Evolutionary conservation across 2,329 filamentous ascomycete species (phyloP).

Genomic region (Stachybotrys chartarum): DNA sequence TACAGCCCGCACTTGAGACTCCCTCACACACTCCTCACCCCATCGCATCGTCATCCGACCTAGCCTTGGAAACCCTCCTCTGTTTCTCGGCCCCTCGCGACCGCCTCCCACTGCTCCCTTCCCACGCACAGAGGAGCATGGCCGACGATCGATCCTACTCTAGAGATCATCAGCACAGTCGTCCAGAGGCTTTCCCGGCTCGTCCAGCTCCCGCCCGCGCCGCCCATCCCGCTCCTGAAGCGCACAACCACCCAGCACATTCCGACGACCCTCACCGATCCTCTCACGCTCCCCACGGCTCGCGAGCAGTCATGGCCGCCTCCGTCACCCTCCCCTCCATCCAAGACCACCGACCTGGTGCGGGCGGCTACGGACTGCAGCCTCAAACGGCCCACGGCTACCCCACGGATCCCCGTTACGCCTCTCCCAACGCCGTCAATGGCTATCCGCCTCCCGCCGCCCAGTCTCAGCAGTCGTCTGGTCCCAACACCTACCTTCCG

Average conservation of each 20-base stretch:
- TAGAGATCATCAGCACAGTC: background rate
- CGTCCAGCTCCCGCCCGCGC: background rate
- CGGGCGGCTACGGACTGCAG: conserved; percentile 24
- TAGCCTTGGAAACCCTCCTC: background rate
- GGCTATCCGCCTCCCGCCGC: conserved; percentile 35
- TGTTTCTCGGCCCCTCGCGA: background rate
- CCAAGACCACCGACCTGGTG: conserved; percentile 29
- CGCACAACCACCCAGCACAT: background rate
- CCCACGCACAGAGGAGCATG: background rate
- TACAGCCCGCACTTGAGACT: background rate
- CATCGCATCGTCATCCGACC: background rate
- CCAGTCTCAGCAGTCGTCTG: conserved; percentile 16
- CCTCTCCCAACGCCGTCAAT: conserved; percentile 36
- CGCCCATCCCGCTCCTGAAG: background rate
- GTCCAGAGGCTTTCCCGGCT: background rate
- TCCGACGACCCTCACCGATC: background rate
- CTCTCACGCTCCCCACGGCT: conserved; percentile 7
- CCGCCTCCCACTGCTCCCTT: background rate
- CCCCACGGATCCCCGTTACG: conserved; percentile 29
- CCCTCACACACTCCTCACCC: background rate
- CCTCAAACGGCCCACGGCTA: conserved; percentile 25
- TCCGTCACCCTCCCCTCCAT: conserved; percentile 40
- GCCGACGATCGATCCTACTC: background rate
- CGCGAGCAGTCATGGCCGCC: conserved; percentile 31
- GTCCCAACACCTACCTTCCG: conserved; percentile 21